Evolutionary conservation across 2,329 filamentous ascomycete species (phyloP).

Genomic region (Fonsecaea multimorphosa): DNA sequence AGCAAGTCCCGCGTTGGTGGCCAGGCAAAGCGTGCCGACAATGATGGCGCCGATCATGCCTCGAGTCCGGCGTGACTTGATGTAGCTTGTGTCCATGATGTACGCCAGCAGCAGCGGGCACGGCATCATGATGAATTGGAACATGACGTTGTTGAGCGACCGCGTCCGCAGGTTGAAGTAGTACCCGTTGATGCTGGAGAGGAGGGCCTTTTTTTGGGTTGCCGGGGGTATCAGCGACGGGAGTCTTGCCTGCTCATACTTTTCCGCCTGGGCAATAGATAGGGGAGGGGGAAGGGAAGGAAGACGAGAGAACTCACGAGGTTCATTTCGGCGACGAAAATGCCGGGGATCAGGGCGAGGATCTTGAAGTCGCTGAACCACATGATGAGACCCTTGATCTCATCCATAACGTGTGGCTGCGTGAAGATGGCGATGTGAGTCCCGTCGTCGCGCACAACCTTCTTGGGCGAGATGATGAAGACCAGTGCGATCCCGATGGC

Average conservation of each 20-base stretch:
- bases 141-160: slow-evolving; percentile 35
- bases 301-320: slow-evolving; percentile 22
- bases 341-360: slow-evolving; percentile 28
- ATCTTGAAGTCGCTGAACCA: slow-evolving; percentile 29
- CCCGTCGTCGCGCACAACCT: slow-evolving; percentile 38
- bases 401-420: slow-evolving; percentile 25
- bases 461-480: slow-evolving; percentile 31
- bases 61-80: slow-evolving; percentile 29
- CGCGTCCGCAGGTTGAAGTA: slow-evolving; percentile 38
- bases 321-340: slow-evolving; percentile 35
- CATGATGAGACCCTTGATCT: slow-evolving; percentile 31
- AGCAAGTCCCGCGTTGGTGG: slow-evolving; percentile 27
- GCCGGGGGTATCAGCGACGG: neutral
- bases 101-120: slow-evolving; percentile 37
- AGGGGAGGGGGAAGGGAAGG: neutral
- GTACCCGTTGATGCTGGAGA: slow-evolving; percentile 31
- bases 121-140: slow-evolving; percentile 36
- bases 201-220: slow-evolving; percentile 9
- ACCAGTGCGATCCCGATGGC: slow-evolving; percentile 29
- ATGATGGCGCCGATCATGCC: slow-evolving; percentile 31
- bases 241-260: neutral
- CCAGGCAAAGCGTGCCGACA: slow-evolving; percentile 28
- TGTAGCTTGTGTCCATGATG: slow-evolving; percentile 42
- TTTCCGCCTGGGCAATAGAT: neutral
- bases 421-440: slow-evolving; percentile 39